A percentile compares a stretch with the other conserved stretches of the same genome.
These are phyloP conservation scores for Rosa rugosa DNA, from an alignment of 306 rosid genomes.

Conservation along the genomic window DNA sequence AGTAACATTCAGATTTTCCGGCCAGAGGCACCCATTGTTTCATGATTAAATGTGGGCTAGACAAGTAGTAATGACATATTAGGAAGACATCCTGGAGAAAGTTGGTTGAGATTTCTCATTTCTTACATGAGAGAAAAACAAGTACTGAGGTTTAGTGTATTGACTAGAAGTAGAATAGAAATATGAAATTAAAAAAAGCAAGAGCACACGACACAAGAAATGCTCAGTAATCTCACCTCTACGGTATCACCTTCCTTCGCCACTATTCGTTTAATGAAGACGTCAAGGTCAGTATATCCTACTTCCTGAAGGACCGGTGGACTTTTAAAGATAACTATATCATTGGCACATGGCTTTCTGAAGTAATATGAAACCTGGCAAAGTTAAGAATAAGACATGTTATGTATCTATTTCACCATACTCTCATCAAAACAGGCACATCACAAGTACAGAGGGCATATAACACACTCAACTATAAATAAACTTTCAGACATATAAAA, in stretches of 20 bases:
- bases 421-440: conserved; percentile 17
- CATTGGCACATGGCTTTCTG: conserved; percentile 92
- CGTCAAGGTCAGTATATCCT: conserved; percentile 89
- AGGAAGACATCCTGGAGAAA: background rate
- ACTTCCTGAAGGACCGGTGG: conserved; percentile 97
- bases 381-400: conserved; percentile 24
- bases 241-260: conserved; percentile 91
- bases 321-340: conserved; percentile 87
- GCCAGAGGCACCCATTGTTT: background rate
- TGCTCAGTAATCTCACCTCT: conserved; percentile 57
- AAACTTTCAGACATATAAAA: conserved; percentile 8
- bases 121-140: background rate
- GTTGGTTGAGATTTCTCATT: background rate
- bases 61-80: background rate
- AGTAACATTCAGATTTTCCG: background rate
- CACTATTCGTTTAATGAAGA: conserved; percentile 86
- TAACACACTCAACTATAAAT: background rate
- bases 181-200: background rate
- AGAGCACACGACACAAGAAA: background rate
- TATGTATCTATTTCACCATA: background rate
- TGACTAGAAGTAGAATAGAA: background rate
- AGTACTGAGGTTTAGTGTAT: background rate
- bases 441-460: conserved; percentile 11
- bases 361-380: conserved; percentile 88
- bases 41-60: conserved; percentile 3